Evolutionary conservation across 169 alveolate species (phyloP).

Genomic region (Blepharisma undulans): DNA sequence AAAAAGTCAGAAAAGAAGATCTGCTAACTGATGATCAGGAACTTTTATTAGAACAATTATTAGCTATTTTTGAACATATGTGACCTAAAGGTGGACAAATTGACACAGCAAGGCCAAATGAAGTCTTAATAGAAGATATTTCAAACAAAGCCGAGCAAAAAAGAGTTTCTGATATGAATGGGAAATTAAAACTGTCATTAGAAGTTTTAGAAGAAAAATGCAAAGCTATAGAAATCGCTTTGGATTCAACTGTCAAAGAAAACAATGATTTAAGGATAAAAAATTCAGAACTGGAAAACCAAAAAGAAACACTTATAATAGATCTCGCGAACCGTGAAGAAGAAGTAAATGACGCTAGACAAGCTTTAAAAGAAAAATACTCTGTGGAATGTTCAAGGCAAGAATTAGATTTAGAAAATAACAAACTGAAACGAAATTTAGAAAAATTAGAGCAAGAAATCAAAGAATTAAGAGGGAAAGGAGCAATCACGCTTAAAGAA

Average conservation of each 20-base stretch:
- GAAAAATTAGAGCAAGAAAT: neutral
- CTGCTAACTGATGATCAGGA: neutral
- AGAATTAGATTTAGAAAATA: neutral
- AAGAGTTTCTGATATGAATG: neutral
- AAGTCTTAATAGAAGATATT: neutral
- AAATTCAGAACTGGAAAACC: slow-evolving; percentile 3
- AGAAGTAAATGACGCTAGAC: slow-evolving; percentile 19
- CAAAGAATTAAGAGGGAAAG: neutral
- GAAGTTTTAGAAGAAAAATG: slow-evolving; percentile 13
- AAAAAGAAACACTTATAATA: slow-evolving; percentile 16
- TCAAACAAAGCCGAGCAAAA: neutral
- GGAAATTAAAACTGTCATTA: neutral
- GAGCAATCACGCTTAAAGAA: neutral
- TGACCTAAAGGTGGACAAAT: slow-evolving; percentile 11
- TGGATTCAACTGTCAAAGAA: slow-evolving; percentile 26
- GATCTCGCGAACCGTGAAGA: slow-evolving; percentile 34
- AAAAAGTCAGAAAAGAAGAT: slow-evolving; percentile 24
- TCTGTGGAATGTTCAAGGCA: neutral
- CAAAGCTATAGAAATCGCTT: neutral
- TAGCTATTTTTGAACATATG: neutral
- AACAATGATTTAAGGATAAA: neutral
- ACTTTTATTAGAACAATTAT: slow-evolving; percentile 5
- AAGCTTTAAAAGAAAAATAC: slow-evolving; percentile 12
- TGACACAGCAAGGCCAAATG: neutral
- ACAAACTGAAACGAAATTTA: neutral